Evolutionary conservation across 768 basidiomycete genomes (phyloP).

Genomic region (Steccherinum ochraceum): DNA sequence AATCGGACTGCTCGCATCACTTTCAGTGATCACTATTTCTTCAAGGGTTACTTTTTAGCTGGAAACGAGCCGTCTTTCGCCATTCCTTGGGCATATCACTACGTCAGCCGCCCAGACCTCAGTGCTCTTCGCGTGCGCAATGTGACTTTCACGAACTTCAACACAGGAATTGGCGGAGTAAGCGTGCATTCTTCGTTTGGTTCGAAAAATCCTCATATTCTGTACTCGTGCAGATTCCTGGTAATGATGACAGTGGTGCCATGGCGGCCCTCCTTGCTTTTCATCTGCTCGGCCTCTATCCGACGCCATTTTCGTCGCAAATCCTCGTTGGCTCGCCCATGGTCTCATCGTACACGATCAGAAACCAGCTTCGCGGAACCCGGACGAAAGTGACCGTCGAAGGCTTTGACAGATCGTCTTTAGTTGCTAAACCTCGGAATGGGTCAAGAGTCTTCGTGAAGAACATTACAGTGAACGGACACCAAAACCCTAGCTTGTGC

Average conservation of each 20-base stretch:
- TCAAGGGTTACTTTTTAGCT: slow-evolving; percentile 37
- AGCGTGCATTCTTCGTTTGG: slow-evolving; percentile 6
- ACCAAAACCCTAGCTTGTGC: slow-evolving; percentile 30
- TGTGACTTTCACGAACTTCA: slow-evolving; percentile 39
- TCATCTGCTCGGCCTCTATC: slow-evolving; percentile 46
- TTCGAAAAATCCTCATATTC: background rate
- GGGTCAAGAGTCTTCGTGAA: slow-evolving; percentile 39
- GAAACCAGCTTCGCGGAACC: slow-evolving; percentile 32
- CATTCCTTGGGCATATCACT: slow-evolving; percentile 44
- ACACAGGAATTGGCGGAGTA: slow-evolving; percentile 39
- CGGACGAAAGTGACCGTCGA: slow-evolving; percentile 34
- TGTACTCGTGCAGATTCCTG: slow-evolving; percentile 31
- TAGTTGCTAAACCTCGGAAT: slow-evolving; percentile 30
- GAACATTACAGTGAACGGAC: slow-evolving; percentile 37
- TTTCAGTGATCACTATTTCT: slow-evolving; percentile 38
- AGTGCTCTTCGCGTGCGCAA: slow-evolving; percentile 38
- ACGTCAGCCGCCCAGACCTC: slow-evolving; percentile 43
- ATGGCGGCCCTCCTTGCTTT: slow-evolving; percentile 46
- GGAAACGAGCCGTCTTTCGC: slow-evolving; percentile 46
- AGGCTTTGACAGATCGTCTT: slow-evolving; percentile 33
- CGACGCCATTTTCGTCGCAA: slow-evolving; percentile 39
- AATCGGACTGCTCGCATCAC: background rate
- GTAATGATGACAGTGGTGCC: slow-evolving; percentile 48
- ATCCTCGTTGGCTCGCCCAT: slow-evolving; percentile 43
- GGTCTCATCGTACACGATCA: slow-evolving; percentile 37